These are phyloP conservation scores for Suaeda aralocaspica DNA, from an alignment of 148 eudicot species.

Conservation along the genomic window DNA sequence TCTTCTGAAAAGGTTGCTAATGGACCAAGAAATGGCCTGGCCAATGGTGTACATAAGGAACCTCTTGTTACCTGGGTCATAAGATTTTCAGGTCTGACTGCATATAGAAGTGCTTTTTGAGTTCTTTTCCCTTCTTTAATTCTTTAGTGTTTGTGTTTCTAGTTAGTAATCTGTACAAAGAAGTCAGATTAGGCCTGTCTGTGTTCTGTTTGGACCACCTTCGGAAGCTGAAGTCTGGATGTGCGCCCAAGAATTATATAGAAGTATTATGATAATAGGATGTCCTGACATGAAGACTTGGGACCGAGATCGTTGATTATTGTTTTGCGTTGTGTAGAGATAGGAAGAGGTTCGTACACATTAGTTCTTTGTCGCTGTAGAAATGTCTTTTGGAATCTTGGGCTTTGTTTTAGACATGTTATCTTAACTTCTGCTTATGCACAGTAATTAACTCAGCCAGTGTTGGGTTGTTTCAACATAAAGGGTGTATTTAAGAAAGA, in stretches of 20 bases:
- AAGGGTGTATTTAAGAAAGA: not conserved
- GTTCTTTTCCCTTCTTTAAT: not conserved
- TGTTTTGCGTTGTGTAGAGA: not conserved
- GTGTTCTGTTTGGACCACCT: not conserved
- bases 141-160: too few species aligned
- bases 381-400: not conserved
- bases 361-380: not conserved
- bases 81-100: conserved; percentile 60
- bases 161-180: too few species aligned
- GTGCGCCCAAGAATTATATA: not conserved
- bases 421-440: too few species aligned
- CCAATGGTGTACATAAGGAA: conserved; percentile 48
- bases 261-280: not conserved
- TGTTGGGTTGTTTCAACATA: not conserved
- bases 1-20: conserved; percentile 45
- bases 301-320: not conserved
- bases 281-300: not conserved
- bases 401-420: too few species aligned
- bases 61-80: conserved; percentile 83
- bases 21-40: conserved; percentile 41
- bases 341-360: not conserved
- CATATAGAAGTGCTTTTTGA: not conserved
- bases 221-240: not conserved
- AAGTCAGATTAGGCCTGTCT: not conserved
- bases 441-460: not conserved